Evolutionary conservation across 495 filamentous ascomycete species (phyloP).

Genomic region (Neurospora tetrasperma): DNA sequence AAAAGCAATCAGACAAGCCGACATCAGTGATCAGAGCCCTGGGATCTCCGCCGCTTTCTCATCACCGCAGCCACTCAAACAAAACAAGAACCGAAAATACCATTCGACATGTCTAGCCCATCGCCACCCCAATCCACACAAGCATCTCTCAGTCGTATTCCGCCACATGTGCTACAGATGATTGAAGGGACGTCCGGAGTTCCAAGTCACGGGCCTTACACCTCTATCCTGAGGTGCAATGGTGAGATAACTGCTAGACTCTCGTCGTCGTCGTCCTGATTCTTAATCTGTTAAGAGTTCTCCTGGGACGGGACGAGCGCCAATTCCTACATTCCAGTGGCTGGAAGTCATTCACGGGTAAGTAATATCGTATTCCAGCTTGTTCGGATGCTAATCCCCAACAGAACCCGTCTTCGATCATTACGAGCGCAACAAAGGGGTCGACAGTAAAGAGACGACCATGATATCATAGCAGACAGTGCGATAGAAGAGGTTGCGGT

Average conservation of each 20-base stretch:
- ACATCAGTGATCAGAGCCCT: background rate
- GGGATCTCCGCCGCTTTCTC: background rate
- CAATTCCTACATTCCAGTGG: background rate
- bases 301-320: background rate
- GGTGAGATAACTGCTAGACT: background rate
- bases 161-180: background rate
- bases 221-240: background rate
- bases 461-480: background rate
- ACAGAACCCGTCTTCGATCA: background rate
- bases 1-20: background rate
- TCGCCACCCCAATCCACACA: background rate
- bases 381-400: background rate
- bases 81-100: background rate
- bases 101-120: background rate
- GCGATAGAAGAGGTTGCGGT: rapidly evolving
- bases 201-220: background rate
- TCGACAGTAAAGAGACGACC: background rate
- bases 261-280: background rate
- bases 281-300: background rate
- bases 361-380: background rate
- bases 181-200: background rate
- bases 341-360: background rate
- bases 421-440: background rate
- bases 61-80: background rate
- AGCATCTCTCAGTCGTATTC: background rate